A percentile compares a stretch with the other conserved stretches of the same genome.
phyloP scores from a whole-genome alignment of 257 asterid genomes.

The Salvia splendens region DNA sequence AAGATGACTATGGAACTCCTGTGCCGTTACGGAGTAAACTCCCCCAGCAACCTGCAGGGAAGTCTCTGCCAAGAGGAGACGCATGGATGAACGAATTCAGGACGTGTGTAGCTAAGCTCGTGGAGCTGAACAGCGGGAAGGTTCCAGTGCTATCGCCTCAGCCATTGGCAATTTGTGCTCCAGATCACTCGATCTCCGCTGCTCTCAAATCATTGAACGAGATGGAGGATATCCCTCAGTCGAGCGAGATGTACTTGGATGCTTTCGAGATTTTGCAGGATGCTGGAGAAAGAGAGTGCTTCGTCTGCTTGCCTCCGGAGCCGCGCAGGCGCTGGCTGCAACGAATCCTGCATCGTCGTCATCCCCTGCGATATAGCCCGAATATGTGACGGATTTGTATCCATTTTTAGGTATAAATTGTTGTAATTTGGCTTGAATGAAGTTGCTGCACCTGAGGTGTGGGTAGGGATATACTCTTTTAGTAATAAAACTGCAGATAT shows the following conservation, averaged over 20 bases:
- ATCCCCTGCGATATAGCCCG: conserved; percentile 66
- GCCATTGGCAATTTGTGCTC: conserved; percentile 29
- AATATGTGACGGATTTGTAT: conserved; percentile 34
- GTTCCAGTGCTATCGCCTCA: conserved; percentile 39
- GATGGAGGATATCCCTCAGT: conserved; percentile 73
- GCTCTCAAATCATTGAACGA: conserved; percentile 76
- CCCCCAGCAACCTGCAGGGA: conserved; percentile 42
- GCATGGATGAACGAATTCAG: conserved; percentile 68
- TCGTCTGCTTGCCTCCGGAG: conserved; percentile 77
- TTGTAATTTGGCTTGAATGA: neutral
- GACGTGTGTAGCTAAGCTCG: conserved; percentile 66
- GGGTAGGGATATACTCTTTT: neutral
- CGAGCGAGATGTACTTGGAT: conserved; percentile 90
- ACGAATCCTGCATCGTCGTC: conserved; percentile 62
- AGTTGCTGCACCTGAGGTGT: conserved; percentile 7
- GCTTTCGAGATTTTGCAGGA: conserved; percentile 81
- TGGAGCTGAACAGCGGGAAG: conserved; percentile 56
- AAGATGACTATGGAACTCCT: conserved; percentile 41
- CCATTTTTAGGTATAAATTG: conserved; percentile 1
- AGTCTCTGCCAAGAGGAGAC: conserved; percentile 53
- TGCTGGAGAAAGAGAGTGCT: conserved; percentile 76
- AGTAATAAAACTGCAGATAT: too few relatives aligned
- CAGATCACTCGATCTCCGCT: conserved; percentile 70
- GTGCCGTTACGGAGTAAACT: conserved; percentile 40
- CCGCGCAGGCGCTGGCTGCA: conserved; percentile 98